Base-by-base conservation (phyloP, 352 stramenopile species). In the Globisporangium alternatum region DNA sequence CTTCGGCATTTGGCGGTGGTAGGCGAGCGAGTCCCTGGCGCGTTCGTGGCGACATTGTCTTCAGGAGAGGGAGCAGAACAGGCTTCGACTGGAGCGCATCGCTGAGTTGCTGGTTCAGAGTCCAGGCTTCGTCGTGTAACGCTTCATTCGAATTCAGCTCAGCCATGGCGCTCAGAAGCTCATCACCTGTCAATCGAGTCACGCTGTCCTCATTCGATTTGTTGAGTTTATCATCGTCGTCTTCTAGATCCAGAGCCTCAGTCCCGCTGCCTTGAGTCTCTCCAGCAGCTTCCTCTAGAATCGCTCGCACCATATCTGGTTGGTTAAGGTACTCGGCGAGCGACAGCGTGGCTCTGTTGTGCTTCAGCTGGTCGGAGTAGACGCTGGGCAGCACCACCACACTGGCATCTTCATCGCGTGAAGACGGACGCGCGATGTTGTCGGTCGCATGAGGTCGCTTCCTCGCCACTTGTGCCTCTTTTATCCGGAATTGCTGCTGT, bases 31-130 rank as follows among this genome's bases (percentile, higher is more conserved):
- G 66, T 5, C 66, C 68, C 22, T 74, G 66, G 35, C 69, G 72
- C n/a, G 75, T 87, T 55, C 77, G 60, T 17, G 81, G 78, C 1
- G 78, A 83, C 21, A 90, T 70, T 7, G 71, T 84, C 39, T 61
- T 77, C 22, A 90, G 60, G 12, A 88, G 37, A 13, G 81, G 81
- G 1, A 87, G 62, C 9, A 72, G 43, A 5, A 73, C 9, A 9
- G 51, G 3, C 6, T 43, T 57, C 22, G 10, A n/a, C 10, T 13
- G n/a, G 35, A 10, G 9, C 25, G n/a, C 31, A 15, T 13, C 25
- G 17, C 48, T n/a, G 21, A 0, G 5, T 2, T 35, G 19, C 4
- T 59, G 35, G 0, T 25, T 56, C 51, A 35, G 17, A 22, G 13
- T 48, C n/a, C 44, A 19, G 13, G n/a, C 6, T 37, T 28, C 25